Percentiles rank a stretch among this genome's conserved stretches.
phyloP scores from a whole-genome alignment of 2,329 filamentous ascomycete genomes.

The Plectosphaerella plurivora region DNA sequence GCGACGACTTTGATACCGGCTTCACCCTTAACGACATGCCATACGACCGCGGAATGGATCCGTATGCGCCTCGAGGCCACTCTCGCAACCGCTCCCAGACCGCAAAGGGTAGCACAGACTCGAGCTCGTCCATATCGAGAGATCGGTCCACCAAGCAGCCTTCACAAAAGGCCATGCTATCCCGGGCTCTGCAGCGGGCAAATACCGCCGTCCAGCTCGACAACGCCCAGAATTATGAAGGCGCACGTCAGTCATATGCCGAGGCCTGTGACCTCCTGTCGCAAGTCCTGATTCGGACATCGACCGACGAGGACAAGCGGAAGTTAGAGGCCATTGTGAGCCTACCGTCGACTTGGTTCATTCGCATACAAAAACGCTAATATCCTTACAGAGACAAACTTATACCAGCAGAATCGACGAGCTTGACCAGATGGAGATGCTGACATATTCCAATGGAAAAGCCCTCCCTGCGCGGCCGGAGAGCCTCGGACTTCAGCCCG shows the following conservation, averaged over 20 bases:
- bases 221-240: conserved; percentile 92
- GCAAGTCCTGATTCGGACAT: conserved; percentile 80
- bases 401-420: conserved; percentile 90
- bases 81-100: conserved; percentile 40
- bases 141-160: conserved; percentile 40
- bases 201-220: conserved; percentile 94
- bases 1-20: background rate
- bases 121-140: conserved; percentile 27
- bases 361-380: background rate
- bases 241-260: conserved; percentile 81
- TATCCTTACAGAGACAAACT: conserved; percentile 63
- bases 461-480: conserved; percentile 68
- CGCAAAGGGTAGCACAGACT: conserved; percentile 40
- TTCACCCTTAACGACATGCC: conserved; percentile 11
- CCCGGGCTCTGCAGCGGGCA: conserved; percentile 90
- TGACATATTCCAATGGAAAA: conserved; percentile 54
- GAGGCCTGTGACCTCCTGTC: conserved; percentile 88
- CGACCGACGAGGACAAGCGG: conserved; percentile 78
- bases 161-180: conserved; percentile 92
- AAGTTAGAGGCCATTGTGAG: conserved; percentile 93
- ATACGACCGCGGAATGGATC: conserved; percentile 25
- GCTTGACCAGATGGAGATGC: conserved; percentile 65
- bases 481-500: conserved; percentile 48
- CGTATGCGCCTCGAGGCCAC: conserved; percentile 27
- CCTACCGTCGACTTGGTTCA: conserved; percentile 15